phyloP scores from a whole-genome alignment of 257 asterid species.

The Nicotiana paniculata region DNA sequence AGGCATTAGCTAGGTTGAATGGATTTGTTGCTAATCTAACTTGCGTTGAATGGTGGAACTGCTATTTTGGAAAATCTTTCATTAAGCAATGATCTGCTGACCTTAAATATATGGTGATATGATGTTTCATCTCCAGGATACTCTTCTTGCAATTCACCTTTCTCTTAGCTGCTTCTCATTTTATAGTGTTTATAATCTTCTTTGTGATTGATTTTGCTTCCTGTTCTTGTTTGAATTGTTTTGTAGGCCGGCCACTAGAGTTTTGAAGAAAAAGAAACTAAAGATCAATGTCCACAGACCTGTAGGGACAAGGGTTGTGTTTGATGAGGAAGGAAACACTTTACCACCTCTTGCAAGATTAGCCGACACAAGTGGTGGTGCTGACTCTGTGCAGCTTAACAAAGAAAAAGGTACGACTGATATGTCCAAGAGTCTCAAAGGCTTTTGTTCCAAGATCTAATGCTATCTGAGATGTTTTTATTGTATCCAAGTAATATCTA shows the following conservation, averaged over 20 bases:
- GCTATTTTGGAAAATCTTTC: background rate
- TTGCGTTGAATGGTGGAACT: background rate
- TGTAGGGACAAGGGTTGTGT: constrained; percentile 82
- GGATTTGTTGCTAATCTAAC: background rate
- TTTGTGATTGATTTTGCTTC: background rate
- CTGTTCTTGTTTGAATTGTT: background rate
- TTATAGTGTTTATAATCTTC: background rate
- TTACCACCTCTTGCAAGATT: constrained; percentile 77
- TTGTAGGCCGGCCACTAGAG: constrained; percentile 59
- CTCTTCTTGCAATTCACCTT: background rate
- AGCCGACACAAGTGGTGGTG: constrained; percentile 34
- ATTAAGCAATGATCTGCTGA: background rate
- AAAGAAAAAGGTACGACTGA: constrained; percentile 51
- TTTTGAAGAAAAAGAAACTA: constrained; percentile 80
- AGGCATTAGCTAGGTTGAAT: background rate
- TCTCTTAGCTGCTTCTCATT: background rate
- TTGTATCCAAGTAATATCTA: background rate
- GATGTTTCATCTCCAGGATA: background rate
- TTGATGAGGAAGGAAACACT: constrained; percentile 91
- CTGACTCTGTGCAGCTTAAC: constrained; percentile 50
- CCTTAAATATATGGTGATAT: background rate
- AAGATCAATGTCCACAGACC: constrained; percentile 90
- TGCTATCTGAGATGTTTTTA: background rate
- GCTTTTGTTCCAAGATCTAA: background rate
- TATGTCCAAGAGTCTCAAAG: background rate